Evolutionary conservation across 2,329 filamentous ascomycete species (phyloP).

Genomic region (Chrysoporthe austroafricana): DNA sequence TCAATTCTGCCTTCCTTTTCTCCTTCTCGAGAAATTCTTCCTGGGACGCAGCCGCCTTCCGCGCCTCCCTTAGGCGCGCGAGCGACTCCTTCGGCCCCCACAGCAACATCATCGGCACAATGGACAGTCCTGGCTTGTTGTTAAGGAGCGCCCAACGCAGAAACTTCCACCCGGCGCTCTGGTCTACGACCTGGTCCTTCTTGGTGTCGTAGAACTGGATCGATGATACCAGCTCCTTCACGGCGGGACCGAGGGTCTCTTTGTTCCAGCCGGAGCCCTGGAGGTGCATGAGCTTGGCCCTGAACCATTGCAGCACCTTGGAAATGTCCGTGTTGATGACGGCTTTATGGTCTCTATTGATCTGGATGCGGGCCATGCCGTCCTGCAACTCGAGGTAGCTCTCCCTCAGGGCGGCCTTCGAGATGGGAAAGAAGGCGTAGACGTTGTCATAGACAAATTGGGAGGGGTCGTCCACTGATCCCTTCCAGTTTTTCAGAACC

Average conservation of each 20-base stretch:
- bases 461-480: conserved; percentile 27
- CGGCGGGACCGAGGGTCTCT: conserved; percentile 13
- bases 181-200: conserved; percentile 12
- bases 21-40: conserved; percentile 8
- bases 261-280: conserved; percentile 11
- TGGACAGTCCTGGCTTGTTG: conserved; percentile 32
- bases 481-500: conserved; percentile 27
- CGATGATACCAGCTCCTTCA: conserved; percentile 17
- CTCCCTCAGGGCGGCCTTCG: conserved; percentile 12
- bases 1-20: neutral
- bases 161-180: conserved; percentile 33
- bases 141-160: conserved; percentile 39
- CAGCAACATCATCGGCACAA: conserved; percentile 34
- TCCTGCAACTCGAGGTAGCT: conserved; percentile 17
- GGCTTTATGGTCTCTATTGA: neutral
- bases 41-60: neutral
- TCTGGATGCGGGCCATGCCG: conserved; percentile 12
- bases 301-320: conserved; percentile 15
- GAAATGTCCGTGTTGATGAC: conserved; percentile 21
- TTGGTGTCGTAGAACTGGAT: conserved; percentile 23
- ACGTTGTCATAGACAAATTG: conserved; percentile 21
- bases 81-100: conserved; percentile 38
- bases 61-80: conserved; percentile 30
- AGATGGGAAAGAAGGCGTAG: conserved; percentile 23
- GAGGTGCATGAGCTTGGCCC: neutral